Percentiles rank a stretch among this genome's conserved stretches.
Evolutionary conservation across 2,329 filamentous ascomycete species (phyloP).

Genomic region (Sordariomycetes sp.): DNA sequence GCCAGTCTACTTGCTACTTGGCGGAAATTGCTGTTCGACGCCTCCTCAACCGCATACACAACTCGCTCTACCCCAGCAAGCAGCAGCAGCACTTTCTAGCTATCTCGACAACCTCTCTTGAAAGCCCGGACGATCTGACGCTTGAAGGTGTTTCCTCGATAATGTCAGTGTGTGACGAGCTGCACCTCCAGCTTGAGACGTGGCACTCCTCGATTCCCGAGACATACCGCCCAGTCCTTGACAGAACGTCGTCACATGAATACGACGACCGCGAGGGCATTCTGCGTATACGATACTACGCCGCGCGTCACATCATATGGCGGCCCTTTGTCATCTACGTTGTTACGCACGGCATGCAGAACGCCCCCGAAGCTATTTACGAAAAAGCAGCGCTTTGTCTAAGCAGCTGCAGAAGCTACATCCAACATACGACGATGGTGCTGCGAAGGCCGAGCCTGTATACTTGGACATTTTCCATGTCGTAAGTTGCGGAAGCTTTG

Average conservation of each 20-base stretch:
- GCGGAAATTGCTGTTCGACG: slow-evolving; percentile 21
- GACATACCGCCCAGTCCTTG: slow-evolving; percentile 14
- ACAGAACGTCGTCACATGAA: slow-evolving; percentile 8
- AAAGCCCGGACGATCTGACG: slow-evolving; percentile 15
- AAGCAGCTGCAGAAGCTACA: slow-evolving; percentile 19
- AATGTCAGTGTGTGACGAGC: slow-evolving; percentile 16
- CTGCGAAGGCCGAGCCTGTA: slow-evolving; percentile 19
- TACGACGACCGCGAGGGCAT: slow-evolving; percentile 14
- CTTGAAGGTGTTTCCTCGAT: slow-evolving; percentile 16
- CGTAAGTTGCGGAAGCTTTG: slow-evolving; percentile 10
- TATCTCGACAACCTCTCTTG: slow-evolving; percentile 14
- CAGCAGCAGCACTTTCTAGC: slow-evolving; percentile 13
- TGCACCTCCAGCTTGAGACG: slow-evolving; percentile 17
- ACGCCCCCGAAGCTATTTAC: slow-evolving; percentile 11
- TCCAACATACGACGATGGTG: slow-evolving; percentile 15
- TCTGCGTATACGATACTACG: slow-evolving; percentile 21
- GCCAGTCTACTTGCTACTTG: slow-evolving; percentile 17
- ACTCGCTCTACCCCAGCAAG: slow-evolving; percentile 20
- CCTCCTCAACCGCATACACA: slow-evolving; percentile 22
- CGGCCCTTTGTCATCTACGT: slow-evolving; percentile 20
- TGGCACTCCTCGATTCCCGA: slow-evolving; percentile 23
- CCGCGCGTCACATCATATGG: slow-evolving; percentile 21
- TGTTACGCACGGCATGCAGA: slow-evolving; percentile 8
- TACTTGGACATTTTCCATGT: slow-evolving; percentile 23
- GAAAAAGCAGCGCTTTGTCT: slow-evolving; percentile 19